Percentiles rank a stretch among this genome's conserved stretches.
phyloP scores from a whole-genome alignment of 495 filamentous ascomycete species.

The Diplogelasinospora grovesii region DNA sequence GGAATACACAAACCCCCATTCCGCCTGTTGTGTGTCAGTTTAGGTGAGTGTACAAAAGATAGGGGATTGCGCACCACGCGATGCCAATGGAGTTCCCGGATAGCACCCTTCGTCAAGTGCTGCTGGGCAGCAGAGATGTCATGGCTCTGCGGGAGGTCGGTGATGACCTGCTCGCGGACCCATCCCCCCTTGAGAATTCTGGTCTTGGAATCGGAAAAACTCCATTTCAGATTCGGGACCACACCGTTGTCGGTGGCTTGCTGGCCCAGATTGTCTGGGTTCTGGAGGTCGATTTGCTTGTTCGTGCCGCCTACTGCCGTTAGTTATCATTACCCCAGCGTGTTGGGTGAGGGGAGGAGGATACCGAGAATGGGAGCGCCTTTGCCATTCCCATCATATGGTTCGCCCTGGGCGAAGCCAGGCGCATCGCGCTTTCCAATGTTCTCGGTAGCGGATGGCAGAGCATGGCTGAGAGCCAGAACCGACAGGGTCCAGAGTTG shows the following conservation, averaged over 20 bases:
- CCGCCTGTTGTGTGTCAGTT: constrained; percentile 37
- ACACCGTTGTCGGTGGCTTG: constrained; percentile 53
- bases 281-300: constrained; percentile 46
- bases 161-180: constrained; percentile 58
- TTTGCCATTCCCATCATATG: constrained; percentile 49
- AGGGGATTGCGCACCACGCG: constrained; percentile 51
- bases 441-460: neutral
- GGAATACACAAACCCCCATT: constrained; percentile 58
- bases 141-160: constrained; percentile 50
- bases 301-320: constrained; percentile 40
- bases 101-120: constrained; percentile 56
- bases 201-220: constrained; percentile 57
- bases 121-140: constrained; percentile 59
- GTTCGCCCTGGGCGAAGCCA: constrained; percentile 42
- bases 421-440: neutral
- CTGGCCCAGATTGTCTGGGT: constrained; percentile 52
- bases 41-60: neutral
- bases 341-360: constrained; percentile 1
- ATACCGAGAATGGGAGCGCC: constrained; percentile 50
- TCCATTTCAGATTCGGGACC: constrained; percentile 57
- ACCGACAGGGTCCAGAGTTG: constrained; percentile 3
- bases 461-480: constrained; percentile 3
- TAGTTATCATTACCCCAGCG: constrained; percentile 5
- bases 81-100: constrained; percentile 63
- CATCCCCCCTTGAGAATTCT: constrained; percentile 55